phyloP scores from a whole-genome alignment of 768 basidiomycete species.

The Melanogaster broomeanus region DNA sequence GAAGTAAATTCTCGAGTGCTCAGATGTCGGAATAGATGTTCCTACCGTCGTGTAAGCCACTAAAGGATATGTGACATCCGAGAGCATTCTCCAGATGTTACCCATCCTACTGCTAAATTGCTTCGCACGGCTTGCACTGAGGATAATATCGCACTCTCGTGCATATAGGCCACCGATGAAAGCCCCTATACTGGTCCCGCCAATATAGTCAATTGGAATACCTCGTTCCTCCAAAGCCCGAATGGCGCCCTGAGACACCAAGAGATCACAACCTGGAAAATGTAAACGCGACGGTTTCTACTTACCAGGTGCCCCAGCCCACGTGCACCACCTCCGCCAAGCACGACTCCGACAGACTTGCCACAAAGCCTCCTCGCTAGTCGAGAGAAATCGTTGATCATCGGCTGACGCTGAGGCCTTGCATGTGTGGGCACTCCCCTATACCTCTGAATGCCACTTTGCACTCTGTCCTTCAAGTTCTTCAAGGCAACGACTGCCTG shows the following conservation, averaged over 20 bases:
- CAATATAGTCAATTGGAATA: slow-evolving; percentile 93
- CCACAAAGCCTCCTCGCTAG: slow-evolving; percentile 91
- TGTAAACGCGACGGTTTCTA: slow-evolving; percentile 9
- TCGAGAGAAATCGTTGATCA: slow-evolving; percentile 89
- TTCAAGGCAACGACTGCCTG: slow-evolving; percentile 88
- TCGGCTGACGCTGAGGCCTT: slow-evolving; percentile 74
- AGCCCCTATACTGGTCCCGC: slow-evolving; percentile 91
- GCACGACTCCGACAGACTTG: slow-evolving; percentile 88
- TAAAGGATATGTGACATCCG: slow-evolving; percentile 83
- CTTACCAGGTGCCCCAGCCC: slow-evolving; percentile 73
- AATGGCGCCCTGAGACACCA: slow-evolving; percentile 71
- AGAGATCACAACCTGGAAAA: slow-evolving; percentile 2
- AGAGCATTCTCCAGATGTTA: slow-evolving; percentile 91
- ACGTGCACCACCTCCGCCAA: slow-evolving; percentile 97
- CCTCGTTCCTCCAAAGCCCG: slow-evolving; percentile 89
- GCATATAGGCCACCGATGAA: slow-evolving; percentile 96
- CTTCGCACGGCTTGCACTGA: slow-evolving; percentile 82
- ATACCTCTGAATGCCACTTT: slow-evolving; percentile 86
- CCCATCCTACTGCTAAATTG: slow-evolving; percentile 92
- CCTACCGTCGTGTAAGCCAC: slow-evolving; percentile 75
- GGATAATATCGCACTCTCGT: slow-evolving; percentile 88
- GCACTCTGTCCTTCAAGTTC: slow-evolving; percentile 90
- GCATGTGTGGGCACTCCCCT: slow-evolving; percentile 62
- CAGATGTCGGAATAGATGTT: slow-evolving; percentile 2
- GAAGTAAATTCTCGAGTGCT: slow-evolving; percentile 4